Evolutionary conservation across 208 protist genomes (phyloP).

Genomic region (Endotrypanum monterogeii): DNA sequence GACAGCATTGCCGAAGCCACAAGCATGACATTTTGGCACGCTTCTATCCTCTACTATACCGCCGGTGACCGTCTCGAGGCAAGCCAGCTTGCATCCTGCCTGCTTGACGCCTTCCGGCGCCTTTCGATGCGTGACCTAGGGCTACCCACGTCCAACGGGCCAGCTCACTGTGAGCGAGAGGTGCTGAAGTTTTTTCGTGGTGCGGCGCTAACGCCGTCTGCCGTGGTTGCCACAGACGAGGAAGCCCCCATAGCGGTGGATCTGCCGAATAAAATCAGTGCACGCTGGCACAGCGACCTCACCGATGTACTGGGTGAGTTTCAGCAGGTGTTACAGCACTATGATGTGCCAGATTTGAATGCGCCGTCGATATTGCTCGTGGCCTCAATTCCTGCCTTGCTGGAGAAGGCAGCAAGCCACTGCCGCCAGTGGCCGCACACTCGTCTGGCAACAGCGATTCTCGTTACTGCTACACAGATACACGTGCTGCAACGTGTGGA

Average conservation of each 20-base stretch:
- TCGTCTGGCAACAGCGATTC: conserved; percentile 9
- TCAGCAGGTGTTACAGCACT: conserved; percentile 27
- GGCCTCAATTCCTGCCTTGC: conserved; percentile 5
- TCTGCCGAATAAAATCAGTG: background rate
- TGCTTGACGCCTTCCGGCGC: conserved; percentile 40
- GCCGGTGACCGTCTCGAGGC: conserved; percentile 42
- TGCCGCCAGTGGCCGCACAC: conserved; percentile 17
- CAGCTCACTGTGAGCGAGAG: conserved; percentile 48
- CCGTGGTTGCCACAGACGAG: background rate
- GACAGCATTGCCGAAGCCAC: background rate
- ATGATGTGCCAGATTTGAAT: conserved; percentile 9
- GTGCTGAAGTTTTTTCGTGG: conserved; percentile 76
- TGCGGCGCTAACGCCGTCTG: conserved; percentile 15
- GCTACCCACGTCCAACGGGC: conserved; percentile 52
- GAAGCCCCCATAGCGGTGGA: background rate
- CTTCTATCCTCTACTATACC: conserved; percentile 34
- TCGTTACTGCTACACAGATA: conserved; percentile 12
- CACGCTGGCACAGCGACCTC: background rate
- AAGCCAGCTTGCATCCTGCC: conserved; percentile 37
- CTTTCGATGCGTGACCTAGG: conserved; percentile 64
- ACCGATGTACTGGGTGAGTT: conserved; percentile 9
- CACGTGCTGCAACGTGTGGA: conserved; percentile 20
- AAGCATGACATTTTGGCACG: conserved; percentile 17
- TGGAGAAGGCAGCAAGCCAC: conserved; percentile 10
- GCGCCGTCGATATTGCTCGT: conserved; percentile 9